Base-by-base conservation (phyloP, 108 stramenopile genomes). In the Ochromonas danica region DNA sequence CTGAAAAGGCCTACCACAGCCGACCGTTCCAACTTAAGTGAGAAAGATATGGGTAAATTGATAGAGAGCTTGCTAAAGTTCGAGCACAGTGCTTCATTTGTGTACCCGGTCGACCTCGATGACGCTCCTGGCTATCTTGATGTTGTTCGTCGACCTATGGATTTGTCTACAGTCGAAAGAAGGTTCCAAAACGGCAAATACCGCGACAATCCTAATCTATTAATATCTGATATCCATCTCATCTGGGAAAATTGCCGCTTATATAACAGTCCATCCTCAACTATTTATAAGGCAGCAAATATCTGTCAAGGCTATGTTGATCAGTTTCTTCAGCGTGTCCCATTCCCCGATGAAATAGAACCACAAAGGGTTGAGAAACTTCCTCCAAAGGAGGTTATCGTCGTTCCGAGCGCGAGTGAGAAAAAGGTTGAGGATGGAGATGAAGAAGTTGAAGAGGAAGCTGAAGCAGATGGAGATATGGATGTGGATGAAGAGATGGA, bases 81-180 rank as follows among this genome's bases (percentile, higher is more conserved):
- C 67, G 27, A 75, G 40, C 31, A 39, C 22, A 14, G 25, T 6
- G 40, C 40, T 41, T 22, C 45, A 51, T 75, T 75, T 33, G 14
- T 6, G 28, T 25, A 42, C 31, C 72, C 72, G 14, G 25, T 75
- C 17, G 22, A 70, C 10, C 22, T 17, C 14, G 39, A 40, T 17
- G 28, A 60, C 10, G 72, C 36, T 27, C 72, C 72, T 3, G 40
- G 40, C 10, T 75, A 75, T 36, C 27, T 57, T 33, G 17, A 39
- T 45, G 72, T 75, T 3, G 40, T 75, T 33, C 6, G 38, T 6
- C 3, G 10, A 33, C 72, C 72, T 6, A 75, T 75, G 72, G 72
- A 75, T 60, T 33, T 75, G 31, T 6, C 14, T 36, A 57, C 51
- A 57, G 51, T 57, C 51, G 51, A 57, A 22, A 10, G 51, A 22